Conservation (phyloP, 768 basidiomycete species). For the Suillus luteus region DNA sequence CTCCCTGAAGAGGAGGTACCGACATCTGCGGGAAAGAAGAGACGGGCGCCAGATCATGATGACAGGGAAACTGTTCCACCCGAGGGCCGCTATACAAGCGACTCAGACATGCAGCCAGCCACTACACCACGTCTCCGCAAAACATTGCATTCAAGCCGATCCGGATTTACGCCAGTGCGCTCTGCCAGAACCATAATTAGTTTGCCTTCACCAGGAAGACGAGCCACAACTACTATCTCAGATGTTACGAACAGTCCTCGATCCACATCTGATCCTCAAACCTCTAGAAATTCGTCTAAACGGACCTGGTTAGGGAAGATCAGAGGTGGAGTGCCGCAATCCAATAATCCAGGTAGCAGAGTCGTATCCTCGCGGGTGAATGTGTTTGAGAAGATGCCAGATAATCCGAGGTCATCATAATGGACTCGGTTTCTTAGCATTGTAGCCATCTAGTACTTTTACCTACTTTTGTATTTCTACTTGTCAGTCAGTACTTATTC, state of each 20-base stretch:
- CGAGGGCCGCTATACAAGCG: constrained; percentile 57
- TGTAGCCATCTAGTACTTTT: constrained; percentile 13
- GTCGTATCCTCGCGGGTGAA: constrained; percentile 13
- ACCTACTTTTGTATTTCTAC: constrained; percentile 22
- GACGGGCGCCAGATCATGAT: constrained; percentile 77
- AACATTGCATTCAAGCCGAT: constrained; percentile 55
- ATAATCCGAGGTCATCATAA: background rate
- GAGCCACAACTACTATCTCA: constrained; percentile 42
- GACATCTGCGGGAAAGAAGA: constrained; percentile 62
- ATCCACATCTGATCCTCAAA: constrained; percentile 24
- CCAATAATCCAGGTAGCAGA: constrained; percentile 11
- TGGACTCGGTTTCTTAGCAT: constrained; percentile 13
- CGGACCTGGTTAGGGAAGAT: constrained; percentile 76
- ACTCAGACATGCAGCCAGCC: constrained; percentile 38
- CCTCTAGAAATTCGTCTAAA: constrained; percentile 46
- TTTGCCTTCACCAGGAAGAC: constrained; percentile 52
- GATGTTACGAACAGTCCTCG: constrained; percentile 75
- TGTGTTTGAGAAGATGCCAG: constrained; percentile 18
- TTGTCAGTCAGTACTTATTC: background rate
- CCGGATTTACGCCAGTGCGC: constrained; percentile 75
- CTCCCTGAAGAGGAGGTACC: constrained; percentile 49
- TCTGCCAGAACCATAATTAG: constrained; percentile 34
- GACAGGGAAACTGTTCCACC: constrained; percentile 61
- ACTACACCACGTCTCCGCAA: constrained; percentile 66
- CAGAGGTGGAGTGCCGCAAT: constrained; percentile 40